Percentiles rank a stretch among this genome's conserved stretches.
phyloP scores from a whole-genome alignment of 2,329 filamentous ascomycete species.

The Pezicula rhizophila region DNA sequence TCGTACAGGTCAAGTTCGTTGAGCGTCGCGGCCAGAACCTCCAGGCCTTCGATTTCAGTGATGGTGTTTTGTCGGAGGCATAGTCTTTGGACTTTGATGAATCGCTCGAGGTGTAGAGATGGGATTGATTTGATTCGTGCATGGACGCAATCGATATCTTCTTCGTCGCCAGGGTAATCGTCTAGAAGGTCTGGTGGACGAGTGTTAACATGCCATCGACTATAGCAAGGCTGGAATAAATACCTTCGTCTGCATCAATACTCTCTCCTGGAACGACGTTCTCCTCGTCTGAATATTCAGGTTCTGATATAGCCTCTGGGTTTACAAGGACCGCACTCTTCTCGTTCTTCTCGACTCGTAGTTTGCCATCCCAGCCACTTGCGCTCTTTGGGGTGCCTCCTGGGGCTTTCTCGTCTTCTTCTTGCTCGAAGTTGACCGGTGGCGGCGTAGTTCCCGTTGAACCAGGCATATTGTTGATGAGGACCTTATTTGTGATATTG shows the following conservation, averaged over 20 bases:
- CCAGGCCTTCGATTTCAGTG: slow-evolving; percentile 69
- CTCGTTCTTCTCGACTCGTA: slow-evolving; percentile 67
- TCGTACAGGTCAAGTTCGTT: slow-evolving; percentile 92
- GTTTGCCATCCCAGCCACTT: slow-evolving; percentile 79
- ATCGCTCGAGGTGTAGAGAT: slow-evolving; percentile 75
- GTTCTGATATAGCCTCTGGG: slow-evolving; percentile 76
- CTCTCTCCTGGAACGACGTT: slow-evolving; percentile 65
- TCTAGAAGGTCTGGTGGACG: slow-evolving; percentile 49
- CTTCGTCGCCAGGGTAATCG: slow-evolving; percentile 51
- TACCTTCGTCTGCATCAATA: slow-evolving; percentile 78
- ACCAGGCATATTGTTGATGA: too few species aligned
- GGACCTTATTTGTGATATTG: background rate
- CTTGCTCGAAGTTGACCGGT: slow-evolving; percentile 4
- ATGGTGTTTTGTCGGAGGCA: slow-evolving; percentile 94
- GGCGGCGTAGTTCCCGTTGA: background rate
- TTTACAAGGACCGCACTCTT: slow-evolving; percentile 65
- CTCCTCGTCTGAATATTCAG: slow-evolving; percentile 75
- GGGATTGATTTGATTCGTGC: slow-evolving; percentile 74
- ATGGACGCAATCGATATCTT: slow-evolving; percentile 89
- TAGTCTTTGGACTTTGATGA: slow-evolving; percentile 67
- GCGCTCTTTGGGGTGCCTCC: slow-evolving; percentile 37
- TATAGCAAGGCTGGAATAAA: background rate
- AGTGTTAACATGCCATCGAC: slow-evolving; percentile 2
- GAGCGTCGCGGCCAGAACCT: slow-evolving; percentile 58
- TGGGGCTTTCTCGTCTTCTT: slow-evolving; percentile 17